Percentiles rank a stretch among this genome's conserved stretches.
Conservation (phyloP, 257 asterid genomes). For the Datura wrightii region DNA sequence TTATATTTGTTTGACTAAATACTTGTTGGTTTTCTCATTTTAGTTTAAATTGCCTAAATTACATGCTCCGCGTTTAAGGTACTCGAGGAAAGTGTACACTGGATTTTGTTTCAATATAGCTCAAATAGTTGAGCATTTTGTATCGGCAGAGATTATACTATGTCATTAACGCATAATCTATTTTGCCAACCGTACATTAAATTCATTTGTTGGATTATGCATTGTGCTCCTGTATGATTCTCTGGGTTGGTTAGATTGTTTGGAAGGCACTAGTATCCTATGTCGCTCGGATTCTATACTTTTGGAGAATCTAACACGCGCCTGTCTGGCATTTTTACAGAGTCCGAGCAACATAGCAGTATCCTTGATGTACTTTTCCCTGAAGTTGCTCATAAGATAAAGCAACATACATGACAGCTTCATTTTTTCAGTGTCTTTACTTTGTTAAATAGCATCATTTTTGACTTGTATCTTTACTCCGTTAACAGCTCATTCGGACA, state of each 20-base stretch:
- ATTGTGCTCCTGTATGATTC: background rate
- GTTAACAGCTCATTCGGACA: constrained; percentile 36
- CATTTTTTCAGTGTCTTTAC: background rate
- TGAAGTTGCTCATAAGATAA: background rate
- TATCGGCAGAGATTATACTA: background rate
- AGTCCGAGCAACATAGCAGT: background rate
- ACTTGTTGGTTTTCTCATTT: background rate
- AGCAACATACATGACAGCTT: constrained; percentile 9
- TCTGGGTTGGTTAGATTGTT: background rate
- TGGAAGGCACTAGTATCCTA: background rate
- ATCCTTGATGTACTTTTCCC: background rate
- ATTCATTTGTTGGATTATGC: background rate
- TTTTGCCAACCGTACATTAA: background rate
- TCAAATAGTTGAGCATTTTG: background rate
- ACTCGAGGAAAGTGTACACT: background rate
- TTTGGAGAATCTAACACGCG: background rate
- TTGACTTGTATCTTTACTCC: constrained; percentile 19
- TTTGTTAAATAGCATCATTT: background rate
- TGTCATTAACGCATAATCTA: background rate
- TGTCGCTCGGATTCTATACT: background rate
- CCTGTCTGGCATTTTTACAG: background rate
- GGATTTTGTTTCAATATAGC: constrained; percentile 21
- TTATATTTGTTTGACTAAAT: background rate
- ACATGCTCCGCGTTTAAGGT: background rate
- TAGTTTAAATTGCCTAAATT: background rate